These are phyloP conservation scores for Aspergillus conjunctus DNA, from an alignment of 495 filamentous ascomycete genomes.

Conservation along the genomic window DNA sequence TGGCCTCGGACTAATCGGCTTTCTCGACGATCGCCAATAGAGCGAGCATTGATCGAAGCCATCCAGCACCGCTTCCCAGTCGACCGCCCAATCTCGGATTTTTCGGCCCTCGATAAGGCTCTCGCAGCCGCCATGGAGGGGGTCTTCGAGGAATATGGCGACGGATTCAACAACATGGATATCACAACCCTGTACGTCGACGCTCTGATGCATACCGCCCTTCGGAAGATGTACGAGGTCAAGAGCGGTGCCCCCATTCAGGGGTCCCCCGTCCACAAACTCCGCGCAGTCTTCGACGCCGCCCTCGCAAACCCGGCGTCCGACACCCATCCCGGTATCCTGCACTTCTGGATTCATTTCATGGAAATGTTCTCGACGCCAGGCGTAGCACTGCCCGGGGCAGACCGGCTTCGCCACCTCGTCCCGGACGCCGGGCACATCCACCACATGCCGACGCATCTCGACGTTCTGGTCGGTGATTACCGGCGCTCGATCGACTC, in stretches of 20 bases:
- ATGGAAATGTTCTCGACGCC: slow-evolving; percentile 68
- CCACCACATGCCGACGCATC: slow-evolving; percentile 68
- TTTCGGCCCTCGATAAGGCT: slow-evolving; percentile 46
- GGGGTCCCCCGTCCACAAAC: slow-evolving; percentile 55
- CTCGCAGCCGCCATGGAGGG: slow-evolving; percentile 61
- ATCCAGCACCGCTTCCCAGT: slow-evolving; percentile 56
- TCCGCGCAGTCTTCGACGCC: slow-evolving; percentile 52
- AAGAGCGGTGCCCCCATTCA: slow-evolving; percentile 54
- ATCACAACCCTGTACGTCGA: slow-evolving; percentile 62
- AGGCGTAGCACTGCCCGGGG: slow-evolving; percentile 54
- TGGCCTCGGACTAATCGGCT: slow-evolving; percentile 11
- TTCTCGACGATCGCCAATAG: slow-evolving; percentile 35
- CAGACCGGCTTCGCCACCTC: slow-evolving; percentile 58
- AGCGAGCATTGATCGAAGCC: slow-evolving; percentile 58
- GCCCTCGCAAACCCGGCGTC: slow-evolving; percentile 45
- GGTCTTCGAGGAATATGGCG: slow-evolving; percentile 49
- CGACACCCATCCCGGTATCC: slow-evolving; percentile 54
- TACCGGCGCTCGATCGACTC: slow-evolving; percentile 58
- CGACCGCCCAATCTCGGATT: slow-evolving; percentile 38
- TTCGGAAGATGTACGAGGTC: slow-evolving; percentile 63
- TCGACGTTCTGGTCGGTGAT: slow-evolving; percentile 66
- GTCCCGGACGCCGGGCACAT: slow-evolving; percentile 65
- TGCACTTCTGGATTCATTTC: slow-evolving; percentile 68
- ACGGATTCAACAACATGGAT: slow-evolving; percentile 60
- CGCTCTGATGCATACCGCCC: slow-evolving; percentile 65